Evolutionary conservation across 176 grass and related monocot species (phyloP).

Genomic region (Avena atlantica): DNA sequence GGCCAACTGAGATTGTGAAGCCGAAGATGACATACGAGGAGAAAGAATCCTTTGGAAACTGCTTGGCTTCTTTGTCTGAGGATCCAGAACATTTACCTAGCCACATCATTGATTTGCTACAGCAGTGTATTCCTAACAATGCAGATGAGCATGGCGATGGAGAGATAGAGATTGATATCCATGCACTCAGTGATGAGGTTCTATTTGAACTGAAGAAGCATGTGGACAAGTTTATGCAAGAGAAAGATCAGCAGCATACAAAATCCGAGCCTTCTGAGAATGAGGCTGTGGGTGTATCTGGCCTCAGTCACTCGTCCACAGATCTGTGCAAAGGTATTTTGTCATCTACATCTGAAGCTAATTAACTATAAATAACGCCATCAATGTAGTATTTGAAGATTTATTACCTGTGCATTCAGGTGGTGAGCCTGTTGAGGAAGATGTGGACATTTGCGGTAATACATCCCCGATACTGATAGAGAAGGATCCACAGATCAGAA

Average conservation of each 20-base stretch:
- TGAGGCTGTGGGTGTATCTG: conserved; percentile 74
- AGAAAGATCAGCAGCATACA: conserved; percentile 44
- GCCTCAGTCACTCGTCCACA: conserved; percentile 71
- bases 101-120: conserved; percentile 77
- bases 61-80: conserved; percentile 51
- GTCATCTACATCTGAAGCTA: conserved; percentile 18
- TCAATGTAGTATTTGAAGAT: conserved; percentile 2
- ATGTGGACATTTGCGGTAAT: conserved; percentile 95
- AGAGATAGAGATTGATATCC: conserved; percentile 88
- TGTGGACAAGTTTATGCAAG: conserved; percentile 70
- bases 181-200: conserved; percentile 68
- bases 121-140: conserved; percentile 50
- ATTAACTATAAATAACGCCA: conserved; percentile 27
- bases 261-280: conserved; percentile 75
- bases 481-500: conserved; percentile 65
- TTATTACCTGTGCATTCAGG: conserved; percentile 29
- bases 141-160: conserved; percentile 58
- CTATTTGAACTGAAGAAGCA: conserved; percentile 76
- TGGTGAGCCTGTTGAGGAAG: conserved; percentile 76
- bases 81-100: conserved; percentile 58
- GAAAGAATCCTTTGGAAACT: conserved; percentile 58
- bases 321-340: conserved; percentile 81
- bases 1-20: conserved; percentile 51
- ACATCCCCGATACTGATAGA: conserved; percentile 79
- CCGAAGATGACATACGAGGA: conserved; percentile 72